Evolutionary conservation across 2,329 filamentous ascomycete species (phyloP).

Genomic region (Fusarium veterinarium): DNA sequence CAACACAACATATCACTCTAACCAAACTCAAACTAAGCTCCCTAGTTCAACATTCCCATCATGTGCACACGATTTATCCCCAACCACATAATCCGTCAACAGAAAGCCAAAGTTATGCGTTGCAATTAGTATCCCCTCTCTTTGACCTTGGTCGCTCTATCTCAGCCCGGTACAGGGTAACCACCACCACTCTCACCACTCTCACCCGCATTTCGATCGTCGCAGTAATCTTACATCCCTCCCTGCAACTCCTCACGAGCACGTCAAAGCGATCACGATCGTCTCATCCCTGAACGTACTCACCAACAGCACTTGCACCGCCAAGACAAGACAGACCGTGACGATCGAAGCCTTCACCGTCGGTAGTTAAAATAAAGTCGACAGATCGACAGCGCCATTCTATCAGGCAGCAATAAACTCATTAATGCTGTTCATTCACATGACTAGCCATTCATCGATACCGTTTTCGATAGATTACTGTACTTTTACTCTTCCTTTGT

Average conservation of each 20-base stretch:
- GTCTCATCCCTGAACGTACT: neutral
- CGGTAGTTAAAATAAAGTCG: slow-evolving; percentile 12
- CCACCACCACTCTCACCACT: neutral
- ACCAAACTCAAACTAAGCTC: neutral
- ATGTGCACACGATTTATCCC: too few species aligned
- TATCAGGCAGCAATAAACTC: neutral
- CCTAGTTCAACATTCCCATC: neutral
- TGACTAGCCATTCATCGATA: slow-evolving; percentile 14
- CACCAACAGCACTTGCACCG: neutral
- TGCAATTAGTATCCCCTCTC: neutral
- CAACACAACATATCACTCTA: neutral
- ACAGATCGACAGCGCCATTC: slow-evolving; percentile 3
- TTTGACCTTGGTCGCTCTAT: neutral
- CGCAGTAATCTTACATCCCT: neutral
- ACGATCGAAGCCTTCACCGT: slow-evolving; percentile 4
- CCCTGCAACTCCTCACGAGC: slow-evolving; percentile 4
- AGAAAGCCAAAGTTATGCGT: neutral
- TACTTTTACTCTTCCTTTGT: neutral
- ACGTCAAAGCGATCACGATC: slow-evolving; percentile 18
- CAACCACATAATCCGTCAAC: neutral
- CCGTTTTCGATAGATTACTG: neutral
- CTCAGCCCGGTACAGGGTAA: neutral
- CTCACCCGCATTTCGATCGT: slow-evolving; percentile 1
- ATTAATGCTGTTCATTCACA: neutral
- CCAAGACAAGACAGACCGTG: slow-evolving; percentile 8